These are phyloP conservation scores for Vigna hirtella DNA, from an alignment of 306 rosid species.

Conservation along the genomic window DNA sequence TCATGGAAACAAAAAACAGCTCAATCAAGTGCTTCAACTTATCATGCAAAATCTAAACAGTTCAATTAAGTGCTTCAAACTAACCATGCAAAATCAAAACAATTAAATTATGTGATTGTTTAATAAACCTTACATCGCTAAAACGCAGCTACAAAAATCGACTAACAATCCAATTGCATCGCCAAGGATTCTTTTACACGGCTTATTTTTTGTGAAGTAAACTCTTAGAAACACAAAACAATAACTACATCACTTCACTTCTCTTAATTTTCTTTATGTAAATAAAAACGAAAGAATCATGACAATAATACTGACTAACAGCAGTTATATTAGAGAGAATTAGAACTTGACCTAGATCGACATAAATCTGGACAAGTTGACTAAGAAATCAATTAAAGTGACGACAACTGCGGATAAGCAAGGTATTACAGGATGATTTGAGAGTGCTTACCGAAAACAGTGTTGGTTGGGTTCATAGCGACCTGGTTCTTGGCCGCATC, in stretches of 20 bases:
- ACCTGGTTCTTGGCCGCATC: conserved; percentile 65
- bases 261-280: background rate
- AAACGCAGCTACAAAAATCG: background rate
- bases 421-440: no score
- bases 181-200: background rate
- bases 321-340: background rate
- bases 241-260: background rate
- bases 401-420: background rate
- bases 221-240: background rate
- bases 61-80: background rate
- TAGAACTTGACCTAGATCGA: background rate
- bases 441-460: conserved; percentile 56
- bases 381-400: background rate
- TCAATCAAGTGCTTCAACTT: background rate
- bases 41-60: background rate
- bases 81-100: background rate
- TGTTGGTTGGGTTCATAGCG: conserved; percentile 65
- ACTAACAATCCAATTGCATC: background rate
- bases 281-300: background rate
- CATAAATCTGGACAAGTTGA: background rate
- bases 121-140: background rate
- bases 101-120: background rate
- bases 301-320: background rate
- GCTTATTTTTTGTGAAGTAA: background rate
- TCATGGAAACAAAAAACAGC: background rate